Base-by-base conservation (phyloP, 306 rosid genomes). In the Gastrolobium bilobum region DNA sequence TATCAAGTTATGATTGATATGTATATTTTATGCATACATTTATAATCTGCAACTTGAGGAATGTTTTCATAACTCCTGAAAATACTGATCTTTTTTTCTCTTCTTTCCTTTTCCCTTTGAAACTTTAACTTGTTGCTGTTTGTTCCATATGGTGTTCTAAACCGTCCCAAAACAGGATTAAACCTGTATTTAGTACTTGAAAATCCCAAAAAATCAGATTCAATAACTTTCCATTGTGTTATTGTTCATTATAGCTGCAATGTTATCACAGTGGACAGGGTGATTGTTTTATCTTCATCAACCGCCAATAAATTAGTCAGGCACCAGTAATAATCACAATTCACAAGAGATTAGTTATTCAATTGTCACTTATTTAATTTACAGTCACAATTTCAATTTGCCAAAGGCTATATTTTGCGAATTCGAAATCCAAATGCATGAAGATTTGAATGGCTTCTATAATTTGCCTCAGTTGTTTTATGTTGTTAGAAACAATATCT, bases 371-470 rank as follows among this genome's bases (percentile, higher is more conserved):
- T 48, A 4, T 48, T 10, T 48, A 48, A 10, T 48, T 10, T 48
- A 48, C 20, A 10, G 20, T 48, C 14, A 4, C 20, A 3, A 48
- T 48, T 13, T 48, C 5, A 48, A 48, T 13, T 11, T 48, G 10
- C 50, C 54, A 20, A 20, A 20, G 26, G 26, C 26, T 20, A 20
- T 20, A 20, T 20, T 20, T 20, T 20, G 26, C 26, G 26, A 2
- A 48, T 48, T 48, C 11, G 14, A 11, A 48, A 48, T 48, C 5
- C 54, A 53, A 53, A 53, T 53, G 31, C 6, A 53, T 53, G 60
- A 7, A 57, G 63, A 57, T 57, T 6, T 57, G 63, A 57, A 57
- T 39, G 3, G 63, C 38, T 57, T 30, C 39, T 31, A 57, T 57
- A 30, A 3, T 11, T 57, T 57, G 63, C 63, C 39, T 33, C 37